Evolutionary conservation across 2,329 filamentous ascomycete species (phyloP).

Genomic region (Paecilomyces fulvus): DNA sequence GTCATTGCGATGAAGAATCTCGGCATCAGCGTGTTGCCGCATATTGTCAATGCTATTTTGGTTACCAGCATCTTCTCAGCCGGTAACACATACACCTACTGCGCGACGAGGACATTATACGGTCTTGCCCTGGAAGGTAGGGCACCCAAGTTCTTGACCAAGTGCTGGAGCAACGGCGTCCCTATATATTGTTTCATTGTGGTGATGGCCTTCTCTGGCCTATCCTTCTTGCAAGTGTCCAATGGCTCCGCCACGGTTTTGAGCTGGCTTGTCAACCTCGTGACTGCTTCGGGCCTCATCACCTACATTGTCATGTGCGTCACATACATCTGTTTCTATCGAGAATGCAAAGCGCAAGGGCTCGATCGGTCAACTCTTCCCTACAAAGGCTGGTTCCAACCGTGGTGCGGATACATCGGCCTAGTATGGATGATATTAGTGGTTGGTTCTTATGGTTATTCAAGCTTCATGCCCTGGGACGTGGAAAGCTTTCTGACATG

Average conservation of each 20-base stretch:
- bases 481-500: background rate
- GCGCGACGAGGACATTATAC: conserved; percentile 59
- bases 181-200: background rate
- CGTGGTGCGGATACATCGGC: background rate
- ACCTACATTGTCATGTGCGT: background rate
- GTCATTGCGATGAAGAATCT: conserved; percentile 58
- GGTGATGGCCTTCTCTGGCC: background rate
- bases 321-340: background rate
- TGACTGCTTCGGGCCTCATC: background rate
- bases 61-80: conserved; percentile 62
- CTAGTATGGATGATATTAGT: background rate
- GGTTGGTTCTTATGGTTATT: background rate
- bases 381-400: background rate
- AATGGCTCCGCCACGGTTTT: background rate
- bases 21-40: conserved; percentile 54
- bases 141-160: conserved; percentile 39
- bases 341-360: background rate
- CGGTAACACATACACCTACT: conserved; percentile 61
- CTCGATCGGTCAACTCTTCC: background rate
- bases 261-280: background rate
- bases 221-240: background rate
- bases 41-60: conserved; percentile 66
- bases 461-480: background rate
- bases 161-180: background rate
- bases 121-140: conserved; percentile 62